Conservation (phyloP, 202 grass and related monocot genomes). For the Alloteropsis angusta region DNA sequence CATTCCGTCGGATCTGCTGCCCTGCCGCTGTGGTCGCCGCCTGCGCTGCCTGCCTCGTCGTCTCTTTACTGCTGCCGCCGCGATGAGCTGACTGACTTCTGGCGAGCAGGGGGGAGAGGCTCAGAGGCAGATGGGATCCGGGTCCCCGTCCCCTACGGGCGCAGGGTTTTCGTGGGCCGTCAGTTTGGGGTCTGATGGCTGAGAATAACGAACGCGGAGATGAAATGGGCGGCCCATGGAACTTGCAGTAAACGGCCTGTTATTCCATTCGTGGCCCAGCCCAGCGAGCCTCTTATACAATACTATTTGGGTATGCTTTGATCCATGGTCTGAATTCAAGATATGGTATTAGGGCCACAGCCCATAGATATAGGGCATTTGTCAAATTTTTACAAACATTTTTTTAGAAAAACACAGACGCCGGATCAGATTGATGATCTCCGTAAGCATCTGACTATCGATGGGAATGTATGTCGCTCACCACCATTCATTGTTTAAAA, state of each 20-base stretch:
- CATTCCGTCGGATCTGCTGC: conserved; percentile 34
- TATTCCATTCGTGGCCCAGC: background rate
- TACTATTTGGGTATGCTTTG: too few relatives aligned
- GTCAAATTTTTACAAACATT: too few relatives aligned
- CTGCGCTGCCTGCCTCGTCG: background rate
- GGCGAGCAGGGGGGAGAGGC: background rate
- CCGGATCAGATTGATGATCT: too few relatives aligned
- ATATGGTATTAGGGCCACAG: too few relatives aligned
- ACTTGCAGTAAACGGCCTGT: background rate
- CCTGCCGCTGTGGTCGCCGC: background rate
- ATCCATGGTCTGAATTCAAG: too few relatives aligned
- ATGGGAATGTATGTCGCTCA: too few relatives aligned
- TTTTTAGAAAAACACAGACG: too few relatives aligned
- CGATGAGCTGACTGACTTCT: background rate
- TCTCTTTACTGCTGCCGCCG: background rate
- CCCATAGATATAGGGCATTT: too few relatives aligned
- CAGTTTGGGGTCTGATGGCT: background rate
- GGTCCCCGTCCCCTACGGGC: background rate
- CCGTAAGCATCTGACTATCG: too few relatives aligned
- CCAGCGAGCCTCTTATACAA: background rate
- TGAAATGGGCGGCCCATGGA: background rate
- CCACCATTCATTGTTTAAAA: too few relatives aligned
- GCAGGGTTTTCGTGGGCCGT: background rate
- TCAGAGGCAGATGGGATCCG: background rate
- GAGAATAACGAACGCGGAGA: background rate